Conservation (phyloP, 352 stramenopile species). For the Phytophthora litchii region DNA sequence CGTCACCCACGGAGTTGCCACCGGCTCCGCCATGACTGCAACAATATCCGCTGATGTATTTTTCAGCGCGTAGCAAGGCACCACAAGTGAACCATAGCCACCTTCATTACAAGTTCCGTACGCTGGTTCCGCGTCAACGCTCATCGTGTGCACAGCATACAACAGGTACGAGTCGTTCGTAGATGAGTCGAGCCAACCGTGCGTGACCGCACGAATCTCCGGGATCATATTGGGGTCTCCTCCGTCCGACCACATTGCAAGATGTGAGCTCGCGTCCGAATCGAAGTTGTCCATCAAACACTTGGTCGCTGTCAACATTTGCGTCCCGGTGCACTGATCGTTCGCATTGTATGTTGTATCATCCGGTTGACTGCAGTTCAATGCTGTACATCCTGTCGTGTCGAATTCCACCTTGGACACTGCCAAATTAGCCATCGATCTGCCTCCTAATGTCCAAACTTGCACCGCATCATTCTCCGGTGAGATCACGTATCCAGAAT, state of each 20-base stretch:
- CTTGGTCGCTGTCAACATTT: slow-evolving; percentile 38
- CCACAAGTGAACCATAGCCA: slow-evolving; percentile 42
- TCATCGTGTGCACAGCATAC: slow-evolving; percentile 40
- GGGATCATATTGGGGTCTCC: slow-evolving; percentile 31
- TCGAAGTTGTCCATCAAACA: slow-evolving; percentile 41
- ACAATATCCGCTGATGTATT: slow-evolving; percentile 33
- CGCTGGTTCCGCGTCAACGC: slow-evolving; percentile 23
- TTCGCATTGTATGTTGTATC: slow-evolving; percentile 20
- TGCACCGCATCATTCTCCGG: slow-evolving; percentile 35
- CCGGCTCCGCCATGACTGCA: slow-evolving; percentile 27
- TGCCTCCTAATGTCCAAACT: slow-evolving; percentile 36
- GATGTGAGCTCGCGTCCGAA: slow-evolving; percentile 22
- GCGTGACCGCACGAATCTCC: slow-evolving; percentile 27
- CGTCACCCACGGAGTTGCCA: slow-evolving; percentile 31
- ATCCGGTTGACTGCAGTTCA: slow-evolving; percentile 37
- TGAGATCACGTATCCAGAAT: slow-evolving; percentile 39
- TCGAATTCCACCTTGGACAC: slow-evolving; percentile 37
- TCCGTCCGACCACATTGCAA: slow-evolving; percentile 45
- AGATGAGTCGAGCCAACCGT: slow-evolving; percentile 32
- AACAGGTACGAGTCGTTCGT: slow-evolving; percentile 37
- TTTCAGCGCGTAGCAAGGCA: slow-evolving; percentile 44
- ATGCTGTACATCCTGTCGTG: slow-evolving; percentile 35
- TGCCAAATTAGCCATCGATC: slow-evolving; percentile 39
- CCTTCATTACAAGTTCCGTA: slow-evolving; percentile 35
- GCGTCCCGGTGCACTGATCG: slow-evolving; percentile 29